Percentiles rank a stretch among this genome's conserved stretches.
Conservation (phyloP, 768 basidiomycete species). For the Lactarius deliciosus region DNA sequence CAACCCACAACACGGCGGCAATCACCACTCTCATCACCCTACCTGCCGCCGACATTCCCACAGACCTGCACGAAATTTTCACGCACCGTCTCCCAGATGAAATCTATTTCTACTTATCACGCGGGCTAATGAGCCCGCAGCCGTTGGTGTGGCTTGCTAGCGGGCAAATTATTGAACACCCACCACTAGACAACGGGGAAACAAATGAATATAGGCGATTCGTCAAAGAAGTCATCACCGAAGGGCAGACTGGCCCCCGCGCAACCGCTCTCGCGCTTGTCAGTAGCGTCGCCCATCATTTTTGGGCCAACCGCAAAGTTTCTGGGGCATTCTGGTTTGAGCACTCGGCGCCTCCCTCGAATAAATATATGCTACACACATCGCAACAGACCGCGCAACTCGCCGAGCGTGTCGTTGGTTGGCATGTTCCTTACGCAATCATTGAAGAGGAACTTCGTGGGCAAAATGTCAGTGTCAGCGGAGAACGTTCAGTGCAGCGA, state of each 20-base stretch:
- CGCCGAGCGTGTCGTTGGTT: slow-evolving; percentile 82
- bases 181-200: slow-evolving; percentile 93
- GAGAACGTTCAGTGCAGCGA: background rate
- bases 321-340: slow-evolving; percentile 77
- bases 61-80: slow-evolving; percentile 92
- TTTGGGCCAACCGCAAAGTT: slow-evolving; percentile 81
- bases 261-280: slow-evolving; percentile 89
- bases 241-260: slow-evolving; percentile 90
- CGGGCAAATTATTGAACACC: slow-evolving; percentile 80
- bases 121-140: slow-evolving; percentile 85
- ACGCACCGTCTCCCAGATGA: slow-evolving; percentile 94
- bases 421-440: slow-evolving; percentile 82
- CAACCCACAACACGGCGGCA: slow-evolving; percentile 47
- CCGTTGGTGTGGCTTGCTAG: slow-evolving; percentile 93
- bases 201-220: slow-evolving; percentile 93
- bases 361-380: slow-evolving; percentile 67
- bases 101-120: slow-evolving; percentile 93
- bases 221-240: slow-evolving; percentile 94
- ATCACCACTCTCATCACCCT: slow-evolving; percentile 62
- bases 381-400: slow-evolving; percentile 80
- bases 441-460: slow-evolving; percentile 94
- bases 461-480: slow-evolving; percentile 92
- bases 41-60: slow-evolving; percentile 88
- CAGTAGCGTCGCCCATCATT: slow-evolving; percentile 72
- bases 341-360: slow-evolving; percentile 43